Conservation (phyloP, 495 filamentous ascomycete species). For the Copromyces sp. region DNA sequence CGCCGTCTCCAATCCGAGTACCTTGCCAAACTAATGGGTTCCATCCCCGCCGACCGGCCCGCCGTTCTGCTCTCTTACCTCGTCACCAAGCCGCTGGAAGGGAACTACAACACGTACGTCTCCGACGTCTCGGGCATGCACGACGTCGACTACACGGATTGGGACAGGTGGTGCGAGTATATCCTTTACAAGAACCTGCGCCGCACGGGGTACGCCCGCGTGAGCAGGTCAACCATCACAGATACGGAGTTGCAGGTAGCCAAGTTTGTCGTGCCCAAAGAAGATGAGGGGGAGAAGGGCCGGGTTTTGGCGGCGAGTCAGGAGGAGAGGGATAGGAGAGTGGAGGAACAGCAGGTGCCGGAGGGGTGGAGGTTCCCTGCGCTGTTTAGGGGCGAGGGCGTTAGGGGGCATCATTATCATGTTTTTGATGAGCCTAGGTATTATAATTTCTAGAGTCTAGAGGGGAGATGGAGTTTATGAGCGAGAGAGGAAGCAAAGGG, state of each 20-base stretch:
- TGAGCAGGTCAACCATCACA: constrained; percentile 84
- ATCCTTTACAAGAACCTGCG: constrained; percentile 88
- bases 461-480: constrained; percentile 1
- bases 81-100: constrained; percentile 78
- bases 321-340: constrained; percentile 25
- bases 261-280: constrained; percentile 81
- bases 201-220: constrained; percentile 79
- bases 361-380: constrained; percentile 75
- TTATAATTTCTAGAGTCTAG: constrained; percentile 22
- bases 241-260: constrained; percentile 97
- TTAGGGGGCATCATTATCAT: constrained; percentile 86
- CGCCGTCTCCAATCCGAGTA: constrained; percentile 82
- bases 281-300: constrained; percentile 48
- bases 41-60: constrained; percentile 53
- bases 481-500: not conserved
- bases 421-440: constrained; percentile 93
- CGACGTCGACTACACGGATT: constrained; percentile 87
- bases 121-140: constrained; percentile 80
- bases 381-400: constrained; percentile 76
- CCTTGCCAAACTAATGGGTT: constrained; percentile 79
- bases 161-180: constrained; percentile 99
- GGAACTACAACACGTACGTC: constrained; percentile 97
- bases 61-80: constrained; percentile 84
- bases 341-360: constrained; percentile 59
- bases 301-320: constrained; percentile 24